Conservation (phyloP, 345 rosid genomes). For the Pelargonium nanum region DNA sequence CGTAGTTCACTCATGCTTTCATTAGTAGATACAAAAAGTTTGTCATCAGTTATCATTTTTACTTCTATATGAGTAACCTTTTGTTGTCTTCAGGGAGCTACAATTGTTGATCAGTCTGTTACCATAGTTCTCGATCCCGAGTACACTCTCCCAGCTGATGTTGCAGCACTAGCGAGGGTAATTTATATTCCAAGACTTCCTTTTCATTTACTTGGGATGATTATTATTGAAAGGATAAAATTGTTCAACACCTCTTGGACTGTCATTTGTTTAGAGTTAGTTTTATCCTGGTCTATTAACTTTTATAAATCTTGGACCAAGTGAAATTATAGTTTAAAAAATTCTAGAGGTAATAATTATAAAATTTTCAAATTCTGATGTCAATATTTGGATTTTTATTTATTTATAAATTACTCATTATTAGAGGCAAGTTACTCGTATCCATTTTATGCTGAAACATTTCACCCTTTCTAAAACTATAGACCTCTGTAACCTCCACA, state of each 20-base stretch:
- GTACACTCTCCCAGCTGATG: constrained; percentile 46
- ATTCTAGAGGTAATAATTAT: constrained; percentile 6
- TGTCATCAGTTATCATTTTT: constrained; percentile 1
- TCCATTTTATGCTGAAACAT: too few species aligned
- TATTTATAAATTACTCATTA: too few species aligned
- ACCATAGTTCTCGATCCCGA: constrained; percentile 55
- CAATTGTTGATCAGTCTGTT: constrained; percentile 71
- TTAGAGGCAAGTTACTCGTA: too few species aligned
- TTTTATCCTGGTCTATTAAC: too few species aligned
- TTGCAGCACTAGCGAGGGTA: constrained; percentile 31
- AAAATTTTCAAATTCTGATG: too few species aligned
- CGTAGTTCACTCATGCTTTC: too few species aligned
- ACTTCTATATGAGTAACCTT: background rate
- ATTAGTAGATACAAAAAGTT: background rate
- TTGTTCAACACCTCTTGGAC: too few species aligned
- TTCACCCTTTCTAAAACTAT: background rate
- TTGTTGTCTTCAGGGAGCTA: constrained; percentile 55
- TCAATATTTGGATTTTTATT: too few species aligned
- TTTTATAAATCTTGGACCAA: too few species aligned
- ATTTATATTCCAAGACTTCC: constrained; percentile 3
- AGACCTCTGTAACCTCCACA: constrained; percentile 11
- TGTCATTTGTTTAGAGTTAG: too few species aligned
- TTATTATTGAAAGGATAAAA: too few species aligned
- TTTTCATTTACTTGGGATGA: background rate
- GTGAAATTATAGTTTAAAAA: background rate